Base-by-base conservation (phyloP, 768 basidiomycete genomes). In the Crepidotus variabilis region DNA sequence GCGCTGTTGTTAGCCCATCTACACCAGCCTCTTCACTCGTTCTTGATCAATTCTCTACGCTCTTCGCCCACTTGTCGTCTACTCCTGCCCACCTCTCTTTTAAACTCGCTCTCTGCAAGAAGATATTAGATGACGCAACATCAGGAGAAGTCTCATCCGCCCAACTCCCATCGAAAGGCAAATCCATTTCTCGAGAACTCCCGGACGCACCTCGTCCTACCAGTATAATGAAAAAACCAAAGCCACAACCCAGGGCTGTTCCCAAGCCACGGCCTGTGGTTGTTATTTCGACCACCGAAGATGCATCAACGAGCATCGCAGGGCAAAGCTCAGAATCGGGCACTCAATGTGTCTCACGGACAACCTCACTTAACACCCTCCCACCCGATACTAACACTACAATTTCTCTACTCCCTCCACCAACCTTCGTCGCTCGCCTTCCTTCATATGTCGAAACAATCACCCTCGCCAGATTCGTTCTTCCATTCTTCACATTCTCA, bases 41-140 rank as follows among this genome's bases (percentile, higher is more conserved):
- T n/a, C 18, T 46, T 34, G 28, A 55, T 49, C 54, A 55, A 52
- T 47, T 51, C 46, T 32, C 50, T 33, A 63, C 58, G n/a, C 61
- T 82, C 48, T 67, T 80, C 59, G 71, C 71, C 18, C 58, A 64
- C 47, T 60, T 82, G 22, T 63, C 65, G 2, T 72, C 71, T 47
- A 72, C 77, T 11, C 60, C 67, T 18, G 58, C 74, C 2, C 57
- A 65, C 2, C 68, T 74, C 49, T 64, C 63, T 21, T 81, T 82
- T 53, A 80, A 80, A 64, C 56, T 81, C 4, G 60, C 68, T 0
- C 60, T 80, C 13, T 81, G 78, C 60, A 73, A 73, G 47, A 72
- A 72, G 57, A 65, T 68, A 50, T 22, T 57, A 28, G 57, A 64
- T 50, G 63, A 62, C 20, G 53, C 52, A 47, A 43, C 55, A 16